Percentiles rank a stretch among this genome's conserved stretches.
These are phyloP conservation scores for Aspergillus ochraceoroseus DNA, from an alignment of 2,329 filamentous ascomycete species.

Conservation along the genomic window DNA sequence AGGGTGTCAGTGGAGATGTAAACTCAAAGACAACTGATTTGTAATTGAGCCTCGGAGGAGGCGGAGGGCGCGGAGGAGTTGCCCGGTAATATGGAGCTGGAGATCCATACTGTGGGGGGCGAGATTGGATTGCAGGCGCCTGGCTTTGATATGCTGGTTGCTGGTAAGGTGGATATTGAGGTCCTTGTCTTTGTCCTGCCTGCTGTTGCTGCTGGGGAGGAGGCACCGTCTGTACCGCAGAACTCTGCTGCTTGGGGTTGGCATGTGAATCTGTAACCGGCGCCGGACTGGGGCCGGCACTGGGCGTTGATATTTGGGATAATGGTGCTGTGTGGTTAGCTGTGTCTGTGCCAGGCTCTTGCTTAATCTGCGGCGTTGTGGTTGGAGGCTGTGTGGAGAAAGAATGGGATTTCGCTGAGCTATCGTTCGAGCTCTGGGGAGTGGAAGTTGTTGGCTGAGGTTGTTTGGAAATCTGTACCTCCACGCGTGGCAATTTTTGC, in stretches of 20 bases:
- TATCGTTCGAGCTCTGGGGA: conserved; percentile 8
- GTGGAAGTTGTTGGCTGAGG: conserved; percentile 5
- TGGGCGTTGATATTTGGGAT: conserved; percentile 16
- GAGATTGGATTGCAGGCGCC: conserved; percentile 35
- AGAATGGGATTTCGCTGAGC: conserved; percentile 14
- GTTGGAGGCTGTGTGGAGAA: conserved; percentile 19
- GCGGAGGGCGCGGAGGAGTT: conserved; percentile 28
- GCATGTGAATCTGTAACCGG: conserved; percentile 6
- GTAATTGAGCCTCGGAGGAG: conserved; percentile 39
- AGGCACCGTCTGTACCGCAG: conserved; percentile 25
- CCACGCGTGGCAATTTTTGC: conserved; percentile 18
- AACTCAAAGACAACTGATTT: conserved; percentile 49
- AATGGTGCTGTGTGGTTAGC: conserved; percentile 14
- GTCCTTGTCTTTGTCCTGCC: conserved; percentile 25
- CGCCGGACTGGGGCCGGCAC: conserved; percentile 12
- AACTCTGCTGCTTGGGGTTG: conserved; percentile 20
- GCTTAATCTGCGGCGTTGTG: conserved; percentile 25
- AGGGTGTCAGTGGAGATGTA: conserved; percentile 40
- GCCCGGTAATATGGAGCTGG: conserved; percentile 34
- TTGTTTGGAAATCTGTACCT: conserved; percentile 21
- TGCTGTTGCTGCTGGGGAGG: conserved; percentile 20
- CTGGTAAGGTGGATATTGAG: conserved; percentile 30
- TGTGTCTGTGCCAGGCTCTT: conserved; percentile 24
- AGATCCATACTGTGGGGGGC: conserved; percentile 33
- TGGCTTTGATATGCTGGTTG: conserved; percentile 32